Conservation (phyloP, 140 eudicot genomes). For the Flaveria floridana region DNA sequence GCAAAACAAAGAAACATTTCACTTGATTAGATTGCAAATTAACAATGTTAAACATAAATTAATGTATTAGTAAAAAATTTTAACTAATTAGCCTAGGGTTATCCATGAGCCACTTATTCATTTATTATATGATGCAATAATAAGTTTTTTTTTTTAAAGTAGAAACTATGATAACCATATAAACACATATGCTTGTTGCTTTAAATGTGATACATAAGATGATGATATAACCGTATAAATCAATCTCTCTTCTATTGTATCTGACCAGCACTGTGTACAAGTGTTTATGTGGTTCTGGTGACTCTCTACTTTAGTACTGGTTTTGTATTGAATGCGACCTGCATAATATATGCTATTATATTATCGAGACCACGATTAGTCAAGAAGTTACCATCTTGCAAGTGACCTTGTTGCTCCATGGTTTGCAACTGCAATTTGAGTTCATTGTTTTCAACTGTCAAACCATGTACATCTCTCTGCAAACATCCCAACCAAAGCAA, state of each 20-base stretch:
- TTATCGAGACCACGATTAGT: neutral
- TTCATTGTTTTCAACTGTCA: conserved; percentile 63
- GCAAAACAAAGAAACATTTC: neutral
- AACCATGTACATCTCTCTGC: conserved; percentile 68
- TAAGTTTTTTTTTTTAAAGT: too few species aligned
- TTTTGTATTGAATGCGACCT: neutral
- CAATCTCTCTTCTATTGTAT: neutral
- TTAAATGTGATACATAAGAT: neutral
- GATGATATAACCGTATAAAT: neutral
- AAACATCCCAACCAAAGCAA: conserved; percentile 21
- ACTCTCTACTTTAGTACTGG: neutral
- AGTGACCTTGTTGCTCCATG: conserved; percentile 70
- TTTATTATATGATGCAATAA: too few species aligned
- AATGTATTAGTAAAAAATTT: neutral
- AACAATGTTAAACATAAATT: neutral
- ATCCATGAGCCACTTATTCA: neutral
- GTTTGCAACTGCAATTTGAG: conserved; percentile 71
- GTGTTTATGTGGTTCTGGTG: neutral
- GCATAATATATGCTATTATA: neutral
- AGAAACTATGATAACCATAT: neutral
- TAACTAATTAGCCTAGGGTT: neutral
- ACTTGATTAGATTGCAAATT: conserved; percentile 1
- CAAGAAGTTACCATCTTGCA: conserved; percentile 66
- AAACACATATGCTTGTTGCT: neutral
- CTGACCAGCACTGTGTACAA: neutral